Evolutionary conservation across 495 filamentous ascomycete species (phyloP).

Genomic region (Penicillium waksmanii): DNA sequence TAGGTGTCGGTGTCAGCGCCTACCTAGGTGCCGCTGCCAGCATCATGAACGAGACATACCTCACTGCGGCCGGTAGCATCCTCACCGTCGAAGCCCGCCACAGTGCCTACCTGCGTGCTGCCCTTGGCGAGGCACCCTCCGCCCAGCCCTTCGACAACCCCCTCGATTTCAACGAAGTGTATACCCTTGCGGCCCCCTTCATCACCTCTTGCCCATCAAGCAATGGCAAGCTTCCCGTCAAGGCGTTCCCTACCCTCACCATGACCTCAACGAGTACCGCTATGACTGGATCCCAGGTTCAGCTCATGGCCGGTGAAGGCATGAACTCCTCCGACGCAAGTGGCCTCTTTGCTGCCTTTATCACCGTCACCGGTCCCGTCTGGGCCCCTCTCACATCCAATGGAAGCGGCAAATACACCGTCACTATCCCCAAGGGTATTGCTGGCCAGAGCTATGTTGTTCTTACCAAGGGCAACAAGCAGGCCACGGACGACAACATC

Average conservation of each 20-base stretch:
- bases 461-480: conserved; percentile 31
- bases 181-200: conserved; percentile 62
- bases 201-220: conserved; percentile 58
- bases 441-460: conserved; percentile 45
- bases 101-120: conserved; percentile 58
- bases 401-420: conserved; percentile 34
- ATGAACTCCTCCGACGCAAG: conserved; percentile 12
- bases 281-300: conserved; percentile 23
- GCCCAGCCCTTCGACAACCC: conserved; percentile 61
- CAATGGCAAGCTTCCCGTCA: conserved; percentile 60
- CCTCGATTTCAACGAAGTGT: conserved; percentile 60
- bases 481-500: conserved; percentile 33
- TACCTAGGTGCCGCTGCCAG: conserved; percentile 65
- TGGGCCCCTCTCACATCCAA: conserved; percentile 29
- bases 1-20: conserved; percentile 57
- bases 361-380: conserved; percentile 44
- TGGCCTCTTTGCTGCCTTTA: conserved; percentile 35
- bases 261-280: conserved; percentile 15
- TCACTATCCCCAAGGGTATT: conserved; percentile 37
- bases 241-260: conserved; percentile 55
- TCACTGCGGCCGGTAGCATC: conserved; percentile 66
- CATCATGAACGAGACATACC: conserved; percentile 53
- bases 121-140: conserved; percentile 52
- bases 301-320: conserved; percentile 18
- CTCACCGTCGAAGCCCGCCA: conserved; percentile 66